These are phyloP conservation scores for Cruciata laevipes DNA, from an alignment of 257 asterid genomes.

Conservation along the genomic window DNA sequence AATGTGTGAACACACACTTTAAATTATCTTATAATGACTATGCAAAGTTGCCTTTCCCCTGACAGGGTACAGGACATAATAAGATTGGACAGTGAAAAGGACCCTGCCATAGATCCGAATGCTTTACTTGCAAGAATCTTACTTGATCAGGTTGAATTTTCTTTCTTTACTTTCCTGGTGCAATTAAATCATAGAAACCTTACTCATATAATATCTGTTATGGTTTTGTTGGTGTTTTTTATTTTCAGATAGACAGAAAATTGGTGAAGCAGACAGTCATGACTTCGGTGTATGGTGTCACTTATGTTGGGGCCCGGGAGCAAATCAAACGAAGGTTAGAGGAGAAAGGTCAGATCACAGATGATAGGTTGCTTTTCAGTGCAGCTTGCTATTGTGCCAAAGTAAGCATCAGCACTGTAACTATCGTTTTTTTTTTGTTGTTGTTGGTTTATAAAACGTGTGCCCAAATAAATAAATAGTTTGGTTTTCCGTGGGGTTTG, in stretches of 20 bases:
- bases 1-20: neutral
- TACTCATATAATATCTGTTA: neutral
- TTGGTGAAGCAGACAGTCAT: slow-evolving; percentile 95
- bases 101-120: slow-evolving; percentile 58
- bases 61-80: slow-evolving; percentile 73
- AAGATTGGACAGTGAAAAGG: slow-evolving; percentile 69
- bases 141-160: slow-evolving; percentile 55
- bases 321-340: slow-evolving; percentile 82
- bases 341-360: slow-evolving; percentile 82
- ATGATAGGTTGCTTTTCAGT: slow-evolving; percentile 62
- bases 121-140: slow-evolving; percentile 74
- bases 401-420: slow-evolving; percentile 34
- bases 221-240: slow-evolving; percentile 12
- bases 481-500: neutral
- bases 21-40: neutral
- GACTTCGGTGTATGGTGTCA: slow-evolving; percentile 98
- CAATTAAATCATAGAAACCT: neutral
- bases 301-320: slow-evolving; percentile 95
- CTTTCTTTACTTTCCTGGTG: neutral
- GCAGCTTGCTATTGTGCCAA: slow-evolving; percentile 93
- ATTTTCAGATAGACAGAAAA: slow-evolving; percentile 81
- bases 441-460: neutral
- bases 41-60: slow-evolving; percentile 18
- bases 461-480: neutral
- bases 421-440: neutral